Evolutionary conservation across 2,329 filamentous ascomycete genomes (phyloP), one percentile per base, ranked within the genome.

Genomic region (Penicillium psychrosexuale): DNA sequence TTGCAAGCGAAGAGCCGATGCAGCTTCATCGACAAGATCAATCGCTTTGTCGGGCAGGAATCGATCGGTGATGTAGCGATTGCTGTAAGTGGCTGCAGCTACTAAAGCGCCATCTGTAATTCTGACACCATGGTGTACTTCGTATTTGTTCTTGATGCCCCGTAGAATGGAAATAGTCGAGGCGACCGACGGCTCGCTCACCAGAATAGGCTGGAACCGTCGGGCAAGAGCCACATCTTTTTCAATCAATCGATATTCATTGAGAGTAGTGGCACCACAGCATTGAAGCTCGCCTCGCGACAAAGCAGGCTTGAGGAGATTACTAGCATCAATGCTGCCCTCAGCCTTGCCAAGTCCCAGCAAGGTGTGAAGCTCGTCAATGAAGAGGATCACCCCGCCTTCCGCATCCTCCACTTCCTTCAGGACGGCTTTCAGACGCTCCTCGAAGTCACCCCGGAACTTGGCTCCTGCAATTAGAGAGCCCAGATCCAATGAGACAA

Each of bases 21-120:
- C 92, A 9, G 94, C 94, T 75, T 97, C 94, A 61, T 97, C 94
- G 72, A 99, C 94, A 15, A 97, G 75, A 71, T 97, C 94, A 60
- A 99, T 97, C 3, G 94, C 94, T 72, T 97, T 97, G 74, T 99
- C 94, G 0, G 94, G 94, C 0, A 97, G 79, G 74, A 96, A 97
- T 1, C 94, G 87, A 69, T 97, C 93, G 13, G 92, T 97, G 63
- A 99, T 94, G 72, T 97, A 99, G 48, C 94, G 88, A 68, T 97
- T 97, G 59, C 90, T 94, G 69, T 95, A 89, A 0, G 90, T 89
- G 2, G 93, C 92, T 2, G 94, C 93, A 1, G 94, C 91, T 13
- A 99, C 93, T 11, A 97, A 78, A 7, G 94, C 91, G 2, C 89
- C 88, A 66, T 97, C 94, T 0, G 91, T 96, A 62, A 99, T 97